Percentiles rank a stretch among this genome's conserved stretches.
Evolutionary conservation across 2,329 filamentous ascomycete genomes (phyloP).

Genomic region (Colletotrichum limetticola): DNA sequence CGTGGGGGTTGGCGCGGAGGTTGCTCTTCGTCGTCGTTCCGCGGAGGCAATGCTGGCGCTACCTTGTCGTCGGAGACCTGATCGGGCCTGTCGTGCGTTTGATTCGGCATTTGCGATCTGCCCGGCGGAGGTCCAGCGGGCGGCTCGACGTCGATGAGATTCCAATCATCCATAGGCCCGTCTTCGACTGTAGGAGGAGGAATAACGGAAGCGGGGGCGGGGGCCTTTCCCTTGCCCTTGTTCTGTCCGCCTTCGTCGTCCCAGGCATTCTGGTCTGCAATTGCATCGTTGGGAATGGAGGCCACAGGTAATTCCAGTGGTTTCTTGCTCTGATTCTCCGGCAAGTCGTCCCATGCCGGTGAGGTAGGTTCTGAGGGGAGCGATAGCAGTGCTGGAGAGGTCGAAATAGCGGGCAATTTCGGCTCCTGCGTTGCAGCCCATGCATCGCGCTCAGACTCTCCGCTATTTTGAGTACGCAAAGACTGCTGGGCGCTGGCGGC

Average conservation of each 20-base stretch:
- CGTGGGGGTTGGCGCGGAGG: conserved; percentile 49
- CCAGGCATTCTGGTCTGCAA: conserved; percentile 60
- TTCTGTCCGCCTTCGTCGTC: conserved; percentile 54
- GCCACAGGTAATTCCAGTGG: conserved; percentile 36
- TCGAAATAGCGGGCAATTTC: conserved; percentile 25
- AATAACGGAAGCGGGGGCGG: conserved; percentile 36
- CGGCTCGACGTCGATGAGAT: conserved; percentile 46
- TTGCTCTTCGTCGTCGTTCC: conserved; percentile 42
- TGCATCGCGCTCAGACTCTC: conserved; percentile 40
- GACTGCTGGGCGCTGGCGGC: conserved; percentile 6
- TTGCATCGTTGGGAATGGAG: conserved; percentile 45
- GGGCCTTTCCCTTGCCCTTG: conserved; percentile 55
- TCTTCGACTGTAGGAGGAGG: conserved; percentile 37
- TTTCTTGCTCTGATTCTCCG: conserved; percentile 39
- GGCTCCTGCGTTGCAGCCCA: conserved; percentile 42
- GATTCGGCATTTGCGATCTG: not conserved
- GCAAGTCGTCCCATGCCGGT: conserved; percentile 51
- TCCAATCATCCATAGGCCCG: conserved; percentile 58
- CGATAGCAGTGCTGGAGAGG: conserved; percentile 41
- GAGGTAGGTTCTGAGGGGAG: conserved; percentile 49
- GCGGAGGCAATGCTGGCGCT: conserved; percentile 52
- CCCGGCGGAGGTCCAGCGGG: not conserved
- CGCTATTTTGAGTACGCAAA: conserved; percentile 12
- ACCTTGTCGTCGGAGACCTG: not conserved
- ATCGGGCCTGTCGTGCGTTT: not conserved